These are phyloP conservation scores for Diutina catenulata DNA, from an alignment of 1,139 yeast genomes.

Conservation along the genomic window DNA sequence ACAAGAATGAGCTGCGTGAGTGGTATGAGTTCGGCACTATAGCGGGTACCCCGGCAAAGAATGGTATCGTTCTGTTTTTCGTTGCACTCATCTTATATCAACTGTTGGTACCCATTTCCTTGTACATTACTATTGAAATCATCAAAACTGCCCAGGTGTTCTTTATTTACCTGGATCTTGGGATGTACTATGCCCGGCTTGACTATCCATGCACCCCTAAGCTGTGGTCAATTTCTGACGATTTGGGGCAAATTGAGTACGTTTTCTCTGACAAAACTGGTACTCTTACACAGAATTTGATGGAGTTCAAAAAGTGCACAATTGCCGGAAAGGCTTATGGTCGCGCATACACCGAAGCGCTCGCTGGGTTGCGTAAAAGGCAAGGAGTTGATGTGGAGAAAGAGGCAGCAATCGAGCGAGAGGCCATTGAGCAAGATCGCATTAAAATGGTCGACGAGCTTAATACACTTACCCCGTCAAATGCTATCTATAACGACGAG, in stretches of 20 bases:
- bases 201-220: slow-evolving; percentile 53
- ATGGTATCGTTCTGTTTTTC: slow-evolving; percentile 29
- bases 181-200: slow-evolving; percentile 37
- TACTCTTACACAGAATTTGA: slow-evolving; percentile 46
- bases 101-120: slow-evolving; percentile 48
- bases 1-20: slow-evolving; percentile 22
- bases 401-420: slow-evolving; percentile 30
- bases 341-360: slow-evolving; percentile 50
- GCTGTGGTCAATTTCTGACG: slow-evolving; percentile 53
- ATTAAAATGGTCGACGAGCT: slow-evolving; percentile 24
- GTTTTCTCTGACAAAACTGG: slow-evolving; percentile 54
- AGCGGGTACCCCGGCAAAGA: slow-evolving; percentile 37
- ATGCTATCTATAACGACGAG: slow-evolving; percentile 22
- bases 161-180: slow-evolving; percentile 24
- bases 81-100: slow-evolving; percentile 46
- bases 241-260: slow-evolving; percentile 53
- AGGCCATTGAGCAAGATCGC: slow-evolving; percentile 25
- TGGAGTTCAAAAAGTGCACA: slow-evolving; percentile 54
- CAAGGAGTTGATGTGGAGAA: slow-evolving; percentile 42
- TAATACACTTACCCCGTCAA: slow-evolving; percentile 6
- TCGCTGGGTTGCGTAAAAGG: slow-evolving; percentile 45
- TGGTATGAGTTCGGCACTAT: slow-evolving; percentile 39
- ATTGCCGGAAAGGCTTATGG: slow-evolving; percentile 44
- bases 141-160: slow-evolving; percentile 48
- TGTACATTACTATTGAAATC: slow-evolving; percentile 48